Base-by-base conservation (phyloP, 306 rosid species). In the Psophocarpus tetragonolobus region DNA sequence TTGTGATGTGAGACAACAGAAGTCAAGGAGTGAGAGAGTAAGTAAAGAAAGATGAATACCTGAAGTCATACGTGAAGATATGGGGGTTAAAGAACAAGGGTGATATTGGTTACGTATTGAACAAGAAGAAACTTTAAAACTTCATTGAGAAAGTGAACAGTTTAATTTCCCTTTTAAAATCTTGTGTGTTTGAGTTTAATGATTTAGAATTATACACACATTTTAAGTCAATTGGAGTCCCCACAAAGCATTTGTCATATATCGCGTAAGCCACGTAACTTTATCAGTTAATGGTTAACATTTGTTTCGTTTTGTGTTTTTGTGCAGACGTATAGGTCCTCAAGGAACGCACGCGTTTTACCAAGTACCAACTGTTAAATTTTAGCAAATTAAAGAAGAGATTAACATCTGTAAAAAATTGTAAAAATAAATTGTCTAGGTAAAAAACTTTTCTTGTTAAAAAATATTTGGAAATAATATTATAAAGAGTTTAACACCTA, bases 71-170 rank as follows among this genome's bases (percentile, higher is more conserved):
- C n/a, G n/a, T 67, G 77, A 62, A 83, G 88, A 83, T 83, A 56
- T 73, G 68, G 80, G 80, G 84, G 24, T 76, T 78, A 76, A 75
- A 33, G 27, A 74, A 32, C 21, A 76, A 68, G 61, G 54, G n/a
- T 71, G 87, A 80, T 80, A 80, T 80, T 70, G 61, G 60, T 62
- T 29, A 84, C 58, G 85, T 87, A 68, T 75, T 81, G 11, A 85
- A 77, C 27, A 38, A 48, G 67, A 79, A 75, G 18, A 12, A 64
- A n/a, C n/a, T n/a, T n/a, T n/a, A n/a, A 70, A n/a, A 77, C 84
- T 82, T 11, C 47, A 26, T n/a, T 26, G 15, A 42, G 87, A 91
- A 93, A 88, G 93, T 26, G 87, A 87, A 90, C 85, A 56, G 93
- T 84, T 91, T 71, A 74, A 74, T 71, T 88, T 30, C 92, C 71